phyloP scores from a whole-genome alignment of 108 stramenopile genomes.

The Ochromonas danica region DNA sequence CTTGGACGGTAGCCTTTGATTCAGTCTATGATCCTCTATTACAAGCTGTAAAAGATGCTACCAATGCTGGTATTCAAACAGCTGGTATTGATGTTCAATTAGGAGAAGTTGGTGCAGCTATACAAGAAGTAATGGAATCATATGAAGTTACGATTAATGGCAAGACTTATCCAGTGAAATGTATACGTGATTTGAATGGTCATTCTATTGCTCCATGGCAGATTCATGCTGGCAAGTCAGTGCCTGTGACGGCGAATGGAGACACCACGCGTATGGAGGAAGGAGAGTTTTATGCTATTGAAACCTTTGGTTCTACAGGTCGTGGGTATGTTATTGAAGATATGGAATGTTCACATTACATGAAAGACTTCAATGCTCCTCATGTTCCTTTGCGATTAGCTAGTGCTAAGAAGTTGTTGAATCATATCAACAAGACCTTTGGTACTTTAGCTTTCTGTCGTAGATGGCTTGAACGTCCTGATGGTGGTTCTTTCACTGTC shows the following conservation, averaged over 20 bases:
- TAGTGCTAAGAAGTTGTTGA: constrained; percentile 78
- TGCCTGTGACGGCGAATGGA: constrained; percentile 87
- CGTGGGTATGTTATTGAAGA: constrained; percentile 94
- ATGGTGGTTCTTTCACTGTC: constrained; percentile 80
- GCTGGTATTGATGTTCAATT: constrained; percentile 94
- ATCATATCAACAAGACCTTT: constrained; percentile 98
- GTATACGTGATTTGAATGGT: constrained; percentile 87
- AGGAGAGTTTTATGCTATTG: constrained; percentile 96
- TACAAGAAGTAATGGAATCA: constrained; percentile 92
- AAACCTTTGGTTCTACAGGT: constrained; percentile 95
- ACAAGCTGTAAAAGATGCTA: constrained; percentile 89
- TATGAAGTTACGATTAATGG: constrained; percentile 95
- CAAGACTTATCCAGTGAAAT: constrained; percentile 81
- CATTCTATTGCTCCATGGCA: constrained; percentile 95
- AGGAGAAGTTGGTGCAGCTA: constrained; percentile 90
- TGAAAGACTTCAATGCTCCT: constrained; percentile 91
- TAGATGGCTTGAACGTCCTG: constrained; percentile 94
- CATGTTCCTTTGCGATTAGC: constrained; percentile 90
- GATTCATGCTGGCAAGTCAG: constrained; percentile 94
- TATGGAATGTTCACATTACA: constrained; percentile 97
- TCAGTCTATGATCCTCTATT: constrained; percentile 82
- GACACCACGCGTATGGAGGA: constrained; percentile 96
- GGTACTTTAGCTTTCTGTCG: constrained; percentile 97
- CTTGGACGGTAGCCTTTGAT: constrained; percentile 96
- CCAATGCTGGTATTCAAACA: constrained; percentile 79